phyloP scores from a whole-genome alignment of 345 rosid genomes.

The Streptanthus diversifolius region DNA sequence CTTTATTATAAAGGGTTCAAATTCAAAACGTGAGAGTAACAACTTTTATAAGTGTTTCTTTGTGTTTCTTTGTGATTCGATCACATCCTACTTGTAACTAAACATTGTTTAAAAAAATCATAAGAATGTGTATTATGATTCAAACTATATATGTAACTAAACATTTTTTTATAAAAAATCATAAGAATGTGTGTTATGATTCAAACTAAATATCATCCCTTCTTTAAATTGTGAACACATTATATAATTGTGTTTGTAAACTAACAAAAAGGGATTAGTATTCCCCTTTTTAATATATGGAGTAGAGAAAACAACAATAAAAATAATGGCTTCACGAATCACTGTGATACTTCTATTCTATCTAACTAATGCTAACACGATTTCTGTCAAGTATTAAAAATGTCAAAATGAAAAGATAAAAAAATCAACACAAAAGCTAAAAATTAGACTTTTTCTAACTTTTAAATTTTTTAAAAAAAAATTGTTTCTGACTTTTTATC shows the following conservation, averaged over 20 bases:
- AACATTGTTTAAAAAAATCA: not conserved
- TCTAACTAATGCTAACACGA: not conserved
- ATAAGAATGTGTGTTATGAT: not conserved
- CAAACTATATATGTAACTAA: not conserved
- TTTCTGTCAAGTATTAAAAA: not conserved
- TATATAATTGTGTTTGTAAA: not conserved
- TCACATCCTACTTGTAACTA: not conserved
- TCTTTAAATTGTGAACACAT: not conserved
- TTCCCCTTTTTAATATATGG: not conserved
- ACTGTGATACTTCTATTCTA: not conserved
- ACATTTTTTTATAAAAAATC: not conserved
- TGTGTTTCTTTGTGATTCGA: not conserved
- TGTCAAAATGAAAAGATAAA: not conserved
- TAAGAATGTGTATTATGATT: not conserved
- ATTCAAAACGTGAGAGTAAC: conserved; percentile 31
- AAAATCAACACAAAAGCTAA: not conserved
- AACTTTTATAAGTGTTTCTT: too few species aligned
- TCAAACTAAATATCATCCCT: not conserved
- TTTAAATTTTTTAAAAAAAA: not conserved
- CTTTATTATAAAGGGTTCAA: conserved; percentile 13
- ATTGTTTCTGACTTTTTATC: conserved; percentile 1
- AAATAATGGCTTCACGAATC: not conserved
- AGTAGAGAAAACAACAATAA: not conserved
- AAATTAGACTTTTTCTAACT: not conserved
- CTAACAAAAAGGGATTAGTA: not conserved